These are phyloP conservation scores for Neurospora sp. DNA, from an alignment of 495 filamentous ascomycete genomes.

Conservation along the genomic window DNA sequence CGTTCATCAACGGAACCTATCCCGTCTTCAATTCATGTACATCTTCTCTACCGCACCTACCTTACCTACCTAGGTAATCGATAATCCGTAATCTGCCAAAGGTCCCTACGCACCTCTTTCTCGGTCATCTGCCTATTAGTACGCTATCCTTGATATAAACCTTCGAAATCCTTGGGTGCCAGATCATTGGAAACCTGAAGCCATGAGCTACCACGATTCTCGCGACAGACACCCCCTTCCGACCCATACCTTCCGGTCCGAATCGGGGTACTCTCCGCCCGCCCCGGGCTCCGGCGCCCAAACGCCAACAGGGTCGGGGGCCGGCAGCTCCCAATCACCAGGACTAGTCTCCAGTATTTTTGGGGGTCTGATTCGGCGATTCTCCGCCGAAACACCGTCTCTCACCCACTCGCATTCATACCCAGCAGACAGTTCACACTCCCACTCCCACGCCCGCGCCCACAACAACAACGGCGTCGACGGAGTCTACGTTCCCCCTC, in stretches of 20 bases:
- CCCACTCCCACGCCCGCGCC: conserved; percentile 5
- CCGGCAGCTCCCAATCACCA: conserved; percentile 8
- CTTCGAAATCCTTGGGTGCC: not conserved
- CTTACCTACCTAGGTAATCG: not conserved
- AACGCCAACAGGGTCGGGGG: conserved; percentile 18
- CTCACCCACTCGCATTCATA: conserved; percentile 1
- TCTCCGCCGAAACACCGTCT: conserved; percentile 17
- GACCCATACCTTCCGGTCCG: conserved; percentile 14
- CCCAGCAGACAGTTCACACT: conserved; percentile 16
- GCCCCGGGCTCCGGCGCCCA: conserved; percentile 22
- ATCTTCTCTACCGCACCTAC: not conserved
- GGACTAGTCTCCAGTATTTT: conserved; percentile 21
- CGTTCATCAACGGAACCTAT: not conserved
- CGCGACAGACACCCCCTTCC: conserved; percentile 6
- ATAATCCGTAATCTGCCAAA: not conserved
- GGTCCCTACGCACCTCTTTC: not conserved
- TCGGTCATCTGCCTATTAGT: not conserved
- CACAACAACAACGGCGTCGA: conserved; percentile 24
- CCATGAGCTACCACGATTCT: conserved; percentile 17
- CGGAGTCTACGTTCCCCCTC: conserved; percentile 30
- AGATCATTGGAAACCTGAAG: not conserved
- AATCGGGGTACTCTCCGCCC: conserved; percentile 7
- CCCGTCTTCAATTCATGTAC: not conserved
- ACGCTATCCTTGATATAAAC: not conserved
- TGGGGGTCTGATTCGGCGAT: conserved; percentile 27